A percentile compares a stretch with the other conserved stretches of the same genome.
These are phyloP conservation scores for Lenzites betulinus DNA, from an alignment of 768 basidiomycete species.

Conservation along the genomic window DNA sequence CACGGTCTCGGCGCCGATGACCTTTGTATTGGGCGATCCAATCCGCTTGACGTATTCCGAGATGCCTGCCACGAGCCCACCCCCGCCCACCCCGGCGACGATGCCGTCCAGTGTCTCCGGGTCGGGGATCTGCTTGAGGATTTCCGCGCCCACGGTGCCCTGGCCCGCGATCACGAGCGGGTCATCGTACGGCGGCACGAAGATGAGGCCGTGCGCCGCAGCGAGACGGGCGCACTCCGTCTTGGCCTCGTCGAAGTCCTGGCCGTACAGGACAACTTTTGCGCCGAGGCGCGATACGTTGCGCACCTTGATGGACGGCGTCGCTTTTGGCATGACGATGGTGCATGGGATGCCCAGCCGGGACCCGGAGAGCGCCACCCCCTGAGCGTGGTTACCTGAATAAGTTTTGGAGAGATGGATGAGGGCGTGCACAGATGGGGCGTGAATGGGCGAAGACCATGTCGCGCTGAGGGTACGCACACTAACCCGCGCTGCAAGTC, in stretches of 20 bases:
- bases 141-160: slow-evolving; percentile 93
- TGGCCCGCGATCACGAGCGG: slow-evolving; percentile 97
- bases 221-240: slow-evolving; percentile 89
- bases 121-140: slow-evolving; percentile 83
- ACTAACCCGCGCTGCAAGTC: slow-evolving; percentile 97
- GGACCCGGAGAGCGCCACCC: slow-evolving; percentile 92
- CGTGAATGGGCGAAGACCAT: slow-evolving; percentile 8
- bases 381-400: slow-evolving; percentile 97
- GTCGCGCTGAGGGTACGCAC: slow-evolving; percentile 41
- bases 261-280: slow-evolving; percentile 89
- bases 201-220: slow-evolving; percentile 70
- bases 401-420: background rate
- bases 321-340: slow-evolving; percentile 97
- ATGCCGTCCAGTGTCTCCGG: slow-evolving; percentile 80
- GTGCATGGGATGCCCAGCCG: slow-evolving; percentile 90
- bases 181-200: slow-evolving; percentile 97
- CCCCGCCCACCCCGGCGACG: slow-evolving; percentile 92
- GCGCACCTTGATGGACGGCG: slow-evolving; percentile 93
- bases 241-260: slow-evolving; percentile 96
- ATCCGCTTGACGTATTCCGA: slow-evolving; percentile 91
- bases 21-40: slow-evolving; percentile 77
- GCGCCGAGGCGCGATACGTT: slow-evolving; percentile 95
- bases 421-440: slow-evolving; percentile 2
- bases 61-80: slow-evolving; percentile 90
- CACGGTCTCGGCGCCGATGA: slow-evolving; percentile 90